Evolutionary conservation across 306 rosid genomes (phyloP).

Genomic region (Senna tora): DNA sequence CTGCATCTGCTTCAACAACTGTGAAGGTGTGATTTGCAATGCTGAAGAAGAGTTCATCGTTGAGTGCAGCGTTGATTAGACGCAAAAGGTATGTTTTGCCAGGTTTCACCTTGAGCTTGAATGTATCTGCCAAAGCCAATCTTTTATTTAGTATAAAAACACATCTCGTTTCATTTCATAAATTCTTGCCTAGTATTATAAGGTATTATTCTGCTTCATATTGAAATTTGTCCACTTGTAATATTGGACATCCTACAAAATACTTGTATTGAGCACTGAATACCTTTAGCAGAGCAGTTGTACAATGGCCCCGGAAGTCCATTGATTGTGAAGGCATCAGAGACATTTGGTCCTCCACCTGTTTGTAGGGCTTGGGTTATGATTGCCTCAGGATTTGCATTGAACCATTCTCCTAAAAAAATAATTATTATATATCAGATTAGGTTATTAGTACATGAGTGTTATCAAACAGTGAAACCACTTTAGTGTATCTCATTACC

Average conservation of each 20-base stretch:
- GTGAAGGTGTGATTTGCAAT: conserved; percentile 59
- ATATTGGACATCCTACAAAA: not conserved
- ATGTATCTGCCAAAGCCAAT: conserved; percentile 38
- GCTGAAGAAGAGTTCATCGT: conserved; percentile 56
- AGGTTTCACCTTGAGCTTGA: conserved; percentile 48
- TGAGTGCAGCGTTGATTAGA: conserved; percentile 54
- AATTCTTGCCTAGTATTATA: not conserved
- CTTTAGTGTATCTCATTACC: conserved; percentile 31
- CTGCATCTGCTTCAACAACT: conserved; percentile 52
- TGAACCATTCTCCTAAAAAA: conserved; percentile 83
- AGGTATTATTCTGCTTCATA: not conserved
- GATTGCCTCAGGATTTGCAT: conserved; percentile 69
- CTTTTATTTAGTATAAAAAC: not conserved
- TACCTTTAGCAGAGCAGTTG: conserved; percentile 76
- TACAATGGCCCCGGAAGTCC: conserved; percentile 77
- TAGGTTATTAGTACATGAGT: conserved; percentile 12
- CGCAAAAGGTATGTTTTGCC: conserved; percentile 57
- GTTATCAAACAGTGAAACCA: not conserved
- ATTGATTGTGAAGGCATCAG: conserved; percentile 78
- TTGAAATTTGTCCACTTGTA: not conserved
- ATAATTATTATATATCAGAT: not conserved
- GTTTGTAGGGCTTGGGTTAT: conserved; percentile 61
- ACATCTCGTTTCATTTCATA: too few species aligned
- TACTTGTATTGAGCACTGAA: not conserved
- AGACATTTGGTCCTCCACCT: conserved; percentile 83